Evolutionary conservation across 345 rosid genomes (phyloP).

Genomic region (Hirschfeldia incana): DNA sequence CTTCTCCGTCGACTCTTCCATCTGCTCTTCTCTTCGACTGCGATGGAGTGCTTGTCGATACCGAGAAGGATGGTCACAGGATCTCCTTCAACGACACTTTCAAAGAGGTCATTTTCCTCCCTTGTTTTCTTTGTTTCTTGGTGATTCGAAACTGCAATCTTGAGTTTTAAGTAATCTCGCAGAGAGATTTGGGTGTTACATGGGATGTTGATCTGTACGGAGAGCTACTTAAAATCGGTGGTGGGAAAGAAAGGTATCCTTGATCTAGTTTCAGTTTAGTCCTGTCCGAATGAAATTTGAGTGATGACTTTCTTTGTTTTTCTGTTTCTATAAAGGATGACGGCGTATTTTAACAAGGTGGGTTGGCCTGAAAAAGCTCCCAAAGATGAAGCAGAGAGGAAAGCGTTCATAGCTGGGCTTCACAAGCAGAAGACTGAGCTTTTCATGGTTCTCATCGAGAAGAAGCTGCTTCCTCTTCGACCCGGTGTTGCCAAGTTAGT

Average conservation of each 20-base stretch:
- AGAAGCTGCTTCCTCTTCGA: slow-evolving; percentile 82
- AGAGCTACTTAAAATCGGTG: slow-evolving; percentile 89
- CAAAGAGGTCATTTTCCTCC: slow-evolving; percentile 48
- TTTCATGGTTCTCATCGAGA: slow-evolving; percentile 91
- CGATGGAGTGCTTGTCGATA: slow-evolving; percentile 97
- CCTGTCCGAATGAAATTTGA: neutral
- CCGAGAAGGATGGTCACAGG: slow-evolving; percentile 94
- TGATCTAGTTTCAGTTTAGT: neutral
- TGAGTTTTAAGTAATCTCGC: slow-evolving; percentile 11
- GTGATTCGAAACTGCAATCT: neutral
- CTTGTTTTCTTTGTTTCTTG: neutral
- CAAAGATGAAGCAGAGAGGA: slow-evolving; percentile 79
- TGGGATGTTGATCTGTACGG: slow-evolving; percentile 97
- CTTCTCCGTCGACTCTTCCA: slow-evolving; percentile 57
- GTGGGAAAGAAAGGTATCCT: slow-evolving; percentile 78
- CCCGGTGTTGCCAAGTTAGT: slow-evolving; percentile 86
- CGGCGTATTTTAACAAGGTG: slow-evolving; percentile 84
- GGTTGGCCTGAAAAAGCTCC: slow-evolving; percentile 96
- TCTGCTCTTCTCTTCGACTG: slow-evolving; percentile 89
- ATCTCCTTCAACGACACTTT: slow-evolving; percentile 95
- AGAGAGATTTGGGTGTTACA: slow-evolving; percentile 79
- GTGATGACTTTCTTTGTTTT: slow-evolving; percentile 22
- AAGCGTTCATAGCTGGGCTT: slow-evolving; percentile 82
- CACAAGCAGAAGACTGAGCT: slow-evolving; percentile 86
- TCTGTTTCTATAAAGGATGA: slow-evolving; percentile 56